These are phyloP conservation scores for Beauveria caledonica DNA, from an alignment of 2,329 filamentous ascomycete species.

Conservation along the genomic window DNA sequence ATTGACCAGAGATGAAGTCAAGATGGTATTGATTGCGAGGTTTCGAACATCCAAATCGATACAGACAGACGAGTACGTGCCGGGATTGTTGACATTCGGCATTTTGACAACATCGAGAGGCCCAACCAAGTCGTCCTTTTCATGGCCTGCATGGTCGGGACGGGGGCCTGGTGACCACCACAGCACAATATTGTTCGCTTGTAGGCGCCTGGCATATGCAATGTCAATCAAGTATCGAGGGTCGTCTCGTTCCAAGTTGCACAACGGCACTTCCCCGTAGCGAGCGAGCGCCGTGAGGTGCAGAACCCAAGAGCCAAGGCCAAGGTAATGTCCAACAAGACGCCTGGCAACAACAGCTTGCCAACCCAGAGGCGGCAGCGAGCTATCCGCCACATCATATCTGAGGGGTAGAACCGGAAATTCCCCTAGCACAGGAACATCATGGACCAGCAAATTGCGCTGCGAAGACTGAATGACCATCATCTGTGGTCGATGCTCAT, in stretches of 20 bases:
- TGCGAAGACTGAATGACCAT: slow-evolving; percentile 89
- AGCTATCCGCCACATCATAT: slow-evolving; percentile 75
- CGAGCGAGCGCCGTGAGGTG: slow-evolving; percentile 81
- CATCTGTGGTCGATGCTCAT: slow-evolving; percentile 72
- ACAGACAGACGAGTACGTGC: slow-evolving; percentile 91
- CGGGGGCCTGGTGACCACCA: slow-evolving; percentile 90
- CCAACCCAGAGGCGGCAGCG: slow-evolving; percentile 88
- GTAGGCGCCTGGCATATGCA: slow-evolving; percentile 81
- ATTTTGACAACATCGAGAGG: slow-evolving; percentile 81
- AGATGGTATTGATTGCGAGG: slow-evolving; percentile 92
- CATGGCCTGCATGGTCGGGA: slow-evolving; percentile 92
- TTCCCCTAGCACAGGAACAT: slow-evolving; percentile 74
- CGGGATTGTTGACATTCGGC: slow-evolving; percentile 87
- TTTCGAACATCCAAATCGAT: slow-evolving; percentile 93
- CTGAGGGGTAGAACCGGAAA: slow-evolving; percentile 76
- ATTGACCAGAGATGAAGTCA: slow-evolving; percentile 94
- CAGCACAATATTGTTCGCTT: slow-evolving; percentile 85
- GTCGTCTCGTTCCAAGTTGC: slow-evolving; percentile 91
- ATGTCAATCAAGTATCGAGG: slow-evolving; percentile 93
- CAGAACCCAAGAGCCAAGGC: slow-evolving; percentile 84
- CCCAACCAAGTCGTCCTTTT: slow-evolving; percentile 80
- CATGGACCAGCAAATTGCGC: slow-evolving; percentile 69
- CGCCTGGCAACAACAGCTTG: slow-evolving; percentile 81
- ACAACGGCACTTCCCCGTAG: slow-evolving; percentile 90
- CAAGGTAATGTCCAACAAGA: slow-evolving; percentile 81